Evolutionary conservation across 169 alveolate species (phyloP).

Genomic region (Cyclospora cayetanensis): DNA sequence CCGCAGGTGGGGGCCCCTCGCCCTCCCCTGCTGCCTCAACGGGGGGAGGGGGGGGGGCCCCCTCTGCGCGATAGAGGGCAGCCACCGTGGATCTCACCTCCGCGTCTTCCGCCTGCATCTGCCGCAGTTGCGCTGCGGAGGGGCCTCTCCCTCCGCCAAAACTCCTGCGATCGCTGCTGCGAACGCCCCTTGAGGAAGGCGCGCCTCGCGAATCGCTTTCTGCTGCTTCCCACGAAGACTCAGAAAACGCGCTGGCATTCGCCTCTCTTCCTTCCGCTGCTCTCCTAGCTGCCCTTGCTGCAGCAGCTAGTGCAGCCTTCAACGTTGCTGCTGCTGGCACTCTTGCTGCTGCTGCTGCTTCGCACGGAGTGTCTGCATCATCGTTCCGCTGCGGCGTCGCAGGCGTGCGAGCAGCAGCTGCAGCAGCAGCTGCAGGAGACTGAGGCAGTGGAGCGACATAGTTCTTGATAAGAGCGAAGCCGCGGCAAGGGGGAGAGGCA

Average conservation of each 20-base stretch:
- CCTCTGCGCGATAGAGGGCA: constrained; percentile 7
- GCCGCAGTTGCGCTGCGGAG: constrained; percentile 1
- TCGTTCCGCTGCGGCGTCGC: neutral
- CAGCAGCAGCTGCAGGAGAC: constrained; percentile 1
- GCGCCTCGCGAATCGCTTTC: neutral
- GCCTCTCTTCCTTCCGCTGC: constrained; percentile 27
- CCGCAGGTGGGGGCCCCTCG: neutral
- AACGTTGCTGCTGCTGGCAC: neutral
- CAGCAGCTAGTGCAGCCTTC: neutral
- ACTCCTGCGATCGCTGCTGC: neutral
- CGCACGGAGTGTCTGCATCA: neutral
- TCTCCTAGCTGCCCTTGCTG: constrained; percentile 21
- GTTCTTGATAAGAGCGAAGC: neutral
- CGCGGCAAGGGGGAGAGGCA: neutral
- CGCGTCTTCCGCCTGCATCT: neutral
- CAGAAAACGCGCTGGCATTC: neutral
- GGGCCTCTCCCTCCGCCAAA: too few species aligned
- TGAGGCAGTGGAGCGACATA: constrained; percentile 11
- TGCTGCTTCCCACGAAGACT: constrained; percentile 46
- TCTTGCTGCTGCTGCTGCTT: neutral
- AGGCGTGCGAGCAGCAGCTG: neutral
- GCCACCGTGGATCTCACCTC: neutral
- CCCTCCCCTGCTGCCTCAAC: neutral
- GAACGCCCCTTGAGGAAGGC: neutral
- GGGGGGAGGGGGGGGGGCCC: neutral